phyloP scores from a whole-genome alignment of 768 basidiomycete genomes.

The Lentinula sp. region DNA sequence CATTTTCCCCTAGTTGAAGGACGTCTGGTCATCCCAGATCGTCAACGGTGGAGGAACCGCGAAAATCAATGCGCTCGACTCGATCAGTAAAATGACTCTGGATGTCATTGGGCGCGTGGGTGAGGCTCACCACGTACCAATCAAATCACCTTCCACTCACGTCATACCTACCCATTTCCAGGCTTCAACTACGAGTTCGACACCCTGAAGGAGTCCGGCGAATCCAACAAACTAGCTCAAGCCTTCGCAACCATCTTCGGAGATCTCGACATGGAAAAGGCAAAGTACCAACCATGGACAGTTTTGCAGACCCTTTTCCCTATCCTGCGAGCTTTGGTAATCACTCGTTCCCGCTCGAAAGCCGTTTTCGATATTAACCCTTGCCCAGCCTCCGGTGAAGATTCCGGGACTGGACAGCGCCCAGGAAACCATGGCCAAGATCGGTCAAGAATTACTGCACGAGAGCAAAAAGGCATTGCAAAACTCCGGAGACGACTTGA shows the following conservation, averaged over 20 bases:
- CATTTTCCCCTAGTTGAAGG: constrained; percentile 48
- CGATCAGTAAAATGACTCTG: constrained; percentile 63
- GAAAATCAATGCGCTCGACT: constrained; percentile 54
- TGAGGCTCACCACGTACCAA: constrained; percentile 6
- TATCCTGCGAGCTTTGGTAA: constrained; percentile 30
- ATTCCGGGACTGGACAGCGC: constrained; percentile 24
- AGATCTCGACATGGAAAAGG: neutral
- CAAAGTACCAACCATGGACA: constrained; percentile 28
- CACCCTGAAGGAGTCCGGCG: constrained; percentile 16
- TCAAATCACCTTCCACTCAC: neutral
- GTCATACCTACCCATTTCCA: too few relatives aligned
- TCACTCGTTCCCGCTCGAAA: constrained; percentile 26
- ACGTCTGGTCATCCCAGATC: constrained; percentile 36
- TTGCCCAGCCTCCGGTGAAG: constrained; percentile 33
- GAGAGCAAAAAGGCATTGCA: constrained; percentile 36
- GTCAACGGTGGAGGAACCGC: constrained; percentile 18
- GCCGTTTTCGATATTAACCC: constrained; percentile 42
- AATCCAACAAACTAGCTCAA: constrained; percentile 43
- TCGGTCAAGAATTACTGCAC: constrained; percentile 42
- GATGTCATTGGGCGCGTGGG: constrained; percentile 75
- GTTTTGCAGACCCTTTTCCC: constrained; percentile 30
- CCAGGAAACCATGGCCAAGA: constrained; percentile 36
- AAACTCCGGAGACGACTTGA: constrained; percentile 20
- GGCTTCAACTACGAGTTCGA: constrained; percentile 29
- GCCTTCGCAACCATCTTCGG: constrained; percentile 49